Conservation (phyloP, 352 stramenopile species). For the Aphanomyces stellatus region DNA sequence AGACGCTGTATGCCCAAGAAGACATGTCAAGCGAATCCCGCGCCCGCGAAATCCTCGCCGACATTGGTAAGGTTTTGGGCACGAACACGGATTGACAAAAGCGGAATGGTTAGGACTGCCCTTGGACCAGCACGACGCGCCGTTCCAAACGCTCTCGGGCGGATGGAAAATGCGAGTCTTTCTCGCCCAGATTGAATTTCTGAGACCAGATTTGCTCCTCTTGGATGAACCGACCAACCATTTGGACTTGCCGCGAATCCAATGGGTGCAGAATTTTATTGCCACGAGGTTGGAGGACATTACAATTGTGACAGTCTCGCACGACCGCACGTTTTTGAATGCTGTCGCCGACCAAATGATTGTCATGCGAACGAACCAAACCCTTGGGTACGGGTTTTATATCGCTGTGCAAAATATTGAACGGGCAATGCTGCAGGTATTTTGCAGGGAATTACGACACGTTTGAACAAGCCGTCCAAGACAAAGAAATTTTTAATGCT, state of each 20-base stretch:
- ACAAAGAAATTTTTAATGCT: constrained; percentile 41
- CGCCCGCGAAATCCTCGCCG: constrained; percentile 36
- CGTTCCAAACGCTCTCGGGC: constrained; percentile 40
- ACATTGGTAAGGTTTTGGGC: constrained; percentile 25
- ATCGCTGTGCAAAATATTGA: no score
- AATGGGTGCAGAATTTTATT: constrained; percentile 71
- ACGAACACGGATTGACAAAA: not conserved
- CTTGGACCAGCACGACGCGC: constrained; percentile 62
- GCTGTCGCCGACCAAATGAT: constrained; percentile 64
- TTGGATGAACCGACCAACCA: constrained; percentile 92
- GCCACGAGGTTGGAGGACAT: constrained; percentile 49
- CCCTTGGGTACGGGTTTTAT: constrained; percentile 26
- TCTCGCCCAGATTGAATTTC: constrained; percentile 48
- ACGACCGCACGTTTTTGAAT: constrained; percentile 93
- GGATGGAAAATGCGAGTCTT: constrained; percentile 59
- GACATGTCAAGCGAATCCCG: constrained; percentile 45
- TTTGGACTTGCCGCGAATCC: constrained; percentile 75
- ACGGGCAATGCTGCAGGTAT: constrained; percentile 10
- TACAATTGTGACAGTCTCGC: constrained; percentile 85
- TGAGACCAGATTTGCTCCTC: constrained; percentile 84
- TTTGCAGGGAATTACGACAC: constrained; percentile 55
- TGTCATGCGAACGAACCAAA: constrained; percentile 45
- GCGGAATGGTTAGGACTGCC: constrained; percentile 56
- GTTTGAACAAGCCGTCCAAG: constrained; percentile 40
- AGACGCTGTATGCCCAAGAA: constrained; percentile 37